Evolutionary conservation across 768 basidiomycete genomes (phyloP), one percentile per base, ranked within the genome.

Genomic region (Lyophyllum decastes): DNA sequence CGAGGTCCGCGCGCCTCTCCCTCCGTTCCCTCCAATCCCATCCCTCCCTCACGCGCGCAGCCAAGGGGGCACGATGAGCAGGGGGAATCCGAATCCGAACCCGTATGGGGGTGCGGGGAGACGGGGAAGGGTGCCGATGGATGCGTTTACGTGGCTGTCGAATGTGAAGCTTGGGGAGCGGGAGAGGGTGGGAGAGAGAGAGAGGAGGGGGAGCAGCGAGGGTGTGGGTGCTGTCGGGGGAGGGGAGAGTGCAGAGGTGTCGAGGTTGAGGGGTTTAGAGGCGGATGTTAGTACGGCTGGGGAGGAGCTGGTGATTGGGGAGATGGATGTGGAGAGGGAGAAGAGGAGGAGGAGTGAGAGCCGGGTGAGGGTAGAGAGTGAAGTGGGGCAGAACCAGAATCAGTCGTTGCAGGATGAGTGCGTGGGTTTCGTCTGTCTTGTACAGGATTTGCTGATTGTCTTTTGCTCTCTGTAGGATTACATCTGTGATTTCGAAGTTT

Each of bases 321-420:
- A 54, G 49, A 19, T 60, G 55, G 56, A 55, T 38, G 52, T 47
- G 57, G 49, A 55, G 7, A 49, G 48, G 52, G 51, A 52, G 43
- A 65, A 54, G 56, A 73, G 75, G 60, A 72, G 76, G 64, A 73
- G 80, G 65, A 84, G 85, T 68, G 78, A 78, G 19, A 83, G 83
- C 68, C 66, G 75, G 57, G 68, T 71, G 60, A 61, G 78, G 57
- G 62, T 53, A 17, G 77, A 77, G n/a, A 73, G 74, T 30, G 76
- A 73, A 26, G 65, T 16, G 26, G 48, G 44, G 16, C 57, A 55
- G 33, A 57, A 38, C 44, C 60, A 63, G 24, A 72, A 67, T 24
- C 85, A 84, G 60, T 79, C 80, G 26, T 71, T 92, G 53, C 87
- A 90, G 58, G 89, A 92, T 55, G 91, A 93, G 91, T 90, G 57